Evolutionary conservation across 2,329 filamentous ascomycete species (phyloP).

Genomic region (Fusarium multiceps): DNA sequence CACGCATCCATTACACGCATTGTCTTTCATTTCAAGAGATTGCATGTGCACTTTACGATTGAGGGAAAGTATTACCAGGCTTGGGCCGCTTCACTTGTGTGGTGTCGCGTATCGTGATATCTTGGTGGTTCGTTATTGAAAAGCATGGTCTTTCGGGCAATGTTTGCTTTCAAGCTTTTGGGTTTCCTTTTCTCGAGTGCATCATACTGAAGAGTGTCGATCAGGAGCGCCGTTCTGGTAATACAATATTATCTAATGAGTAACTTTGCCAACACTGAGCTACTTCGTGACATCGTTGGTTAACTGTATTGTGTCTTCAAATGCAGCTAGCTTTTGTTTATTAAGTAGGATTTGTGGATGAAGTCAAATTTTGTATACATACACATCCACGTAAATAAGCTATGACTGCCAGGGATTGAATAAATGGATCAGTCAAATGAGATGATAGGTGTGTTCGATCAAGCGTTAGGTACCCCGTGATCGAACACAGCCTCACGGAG

Average conservation of each 20-base stretch:
- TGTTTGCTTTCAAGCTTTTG: slow-evolving; percentile 1
- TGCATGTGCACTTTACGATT: slow-evolving; percentile 20
- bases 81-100: neutral
- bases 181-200: slow-evolving; percentile 6
- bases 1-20: slow-evolving; percentile 35
- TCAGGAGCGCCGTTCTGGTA: neutral
- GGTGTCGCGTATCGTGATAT: slow-evolving; percentile 10
- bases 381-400: neutral
- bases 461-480: slow-evolving; percentile 17
- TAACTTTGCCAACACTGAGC: neutral
- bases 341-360: neutral
- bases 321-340: neutral
- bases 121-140: slow-evolving; percentile 13
- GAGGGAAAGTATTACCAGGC: slow-evolving; percentile 16
- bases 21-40: slow-evolving; percentile 30
- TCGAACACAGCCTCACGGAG: slow-evolving; percentile 31
- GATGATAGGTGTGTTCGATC: neutral
- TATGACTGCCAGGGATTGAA: neutral
- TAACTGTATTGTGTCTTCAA: neutral
- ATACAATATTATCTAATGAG: slow-evolving; percentile 17
- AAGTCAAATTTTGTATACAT: neutral
- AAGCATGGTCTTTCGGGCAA: slow-evolving; percentile 12
- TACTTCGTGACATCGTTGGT: neutral
- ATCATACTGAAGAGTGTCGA: neutral
- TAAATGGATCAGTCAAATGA: neutral